Evolutionary conservation across 2,329 filamentous ascomycete species (phyloP).

Genomic region (Monilinia polystroma): DNA sequence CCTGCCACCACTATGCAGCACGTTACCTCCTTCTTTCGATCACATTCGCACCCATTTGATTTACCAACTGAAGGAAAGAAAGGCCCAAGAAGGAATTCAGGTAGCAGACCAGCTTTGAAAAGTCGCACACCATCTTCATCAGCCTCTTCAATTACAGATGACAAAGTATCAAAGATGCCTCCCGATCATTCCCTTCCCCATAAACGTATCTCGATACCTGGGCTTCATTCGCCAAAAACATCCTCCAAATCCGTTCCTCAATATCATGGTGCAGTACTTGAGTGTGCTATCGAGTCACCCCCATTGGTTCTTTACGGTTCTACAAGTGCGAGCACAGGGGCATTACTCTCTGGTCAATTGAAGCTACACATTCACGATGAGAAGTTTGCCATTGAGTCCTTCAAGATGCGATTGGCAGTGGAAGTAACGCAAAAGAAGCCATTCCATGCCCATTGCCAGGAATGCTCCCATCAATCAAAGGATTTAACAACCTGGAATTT

Average conservation of each 20-base stretch:
- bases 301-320: conserved; percentile 74
- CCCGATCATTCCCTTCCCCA: conserved; percentile 26
- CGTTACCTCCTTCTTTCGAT: conserved; percentile 22
- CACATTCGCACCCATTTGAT: conserved; percentile 17
- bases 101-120: background rate
- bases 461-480: conserved; percentile 70
- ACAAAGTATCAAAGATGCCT: conserved; percentile 30
- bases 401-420: conserved; percentile 70
- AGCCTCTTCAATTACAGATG: conserved; percentile 21
- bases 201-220: conserved; percentile 36
- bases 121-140: conserved; percentile 25
- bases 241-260: conserved; percentile 33
- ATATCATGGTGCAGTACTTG: conserved; percentile 30
- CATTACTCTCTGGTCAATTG: conserved; percentile 80
- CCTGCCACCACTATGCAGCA: conserved; percentile 22
- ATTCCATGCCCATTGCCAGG: conserved; percentile 72
- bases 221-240: conserved; percentile 32
- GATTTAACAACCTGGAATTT: conserved; percentile 80
- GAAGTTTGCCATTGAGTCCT: conserved; percentile 64
- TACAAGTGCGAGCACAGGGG: conserved; percentile 73
- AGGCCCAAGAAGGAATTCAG: conserved; percentile 11
- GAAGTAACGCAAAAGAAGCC: conserved; percentile 78
- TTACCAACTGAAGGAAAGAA: conserved; percentile 18
- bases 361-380: conserved; percentile 70
- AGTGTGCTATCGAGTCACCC: conserved; percentile 52